These are phyloP conservation scores for Knufia petricola DNA, from an alignment of 2,329 filamentous ascomycete genomes.

Conservation along the genomic window DNA sequence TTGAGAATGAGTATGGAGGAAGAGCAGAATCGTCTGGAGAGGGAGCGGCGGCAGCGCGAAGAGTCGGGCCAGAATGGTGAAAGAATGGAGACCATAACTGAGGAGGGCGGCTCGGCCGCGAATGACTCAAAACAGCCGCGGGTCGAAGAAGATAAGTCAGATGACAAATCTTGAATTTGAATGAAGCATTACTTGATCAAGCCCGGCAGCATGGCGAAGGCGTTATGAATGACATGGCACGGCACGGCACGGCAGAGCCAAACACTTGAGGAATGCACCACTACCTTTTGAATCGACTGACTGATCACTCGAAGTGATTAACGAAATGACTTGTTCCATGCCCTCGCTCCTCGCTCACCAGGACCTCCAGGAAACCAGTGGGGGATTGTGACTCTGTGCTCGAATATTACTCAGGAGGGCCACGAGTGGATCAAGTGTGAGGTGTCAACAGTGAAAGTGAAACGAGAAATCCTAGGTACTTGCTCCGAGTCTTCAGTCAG, in stretches of 20 bases:
- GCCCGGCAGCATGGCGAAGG: background rate
- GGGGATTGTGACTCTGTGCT: too few species aligned
- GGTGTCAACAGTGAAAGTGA: too few species aligned
- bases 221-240: slow-evolving; percentile 1
- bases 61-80: slow-evolving; percentile 53
- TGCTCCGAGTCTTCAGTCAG: too few species aligned
- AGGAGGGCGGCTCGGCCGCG: slow-evolving; percentile 42
- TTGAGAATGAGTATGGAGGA: slow-evolving; percentile 97
- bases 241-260: too few species aligned
- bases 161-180: slow-evolving; percentile 6
- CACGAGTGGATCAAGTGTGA: too few species aligned
- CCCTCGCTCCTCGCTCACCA: too few species aligned
- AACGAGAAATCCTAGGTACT: too few species aligned
- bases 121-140: slow-evolving; percentile 20
- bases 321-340: too few species aligned
- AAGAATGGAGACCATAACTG: slow-evolving; percentile 66
- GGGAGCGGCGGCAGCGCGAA: slow-evolving; percentile 64
- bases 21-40: slow-evolving; percentile 87
- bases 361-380: too few species aligned
- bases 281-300: too few species aligned
- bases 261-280: background rate
- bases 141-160: slow-evolving; percentile 22
- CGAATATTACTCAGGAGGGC: too few species aligned
- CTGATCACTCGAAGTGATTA: too few species aligned
- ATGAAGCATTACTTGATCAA: background rate